phyloP scores from a whole-genome alignment of 2,329 filamentous ascomycete genomes.

The Alternaria sp. region DNA sequence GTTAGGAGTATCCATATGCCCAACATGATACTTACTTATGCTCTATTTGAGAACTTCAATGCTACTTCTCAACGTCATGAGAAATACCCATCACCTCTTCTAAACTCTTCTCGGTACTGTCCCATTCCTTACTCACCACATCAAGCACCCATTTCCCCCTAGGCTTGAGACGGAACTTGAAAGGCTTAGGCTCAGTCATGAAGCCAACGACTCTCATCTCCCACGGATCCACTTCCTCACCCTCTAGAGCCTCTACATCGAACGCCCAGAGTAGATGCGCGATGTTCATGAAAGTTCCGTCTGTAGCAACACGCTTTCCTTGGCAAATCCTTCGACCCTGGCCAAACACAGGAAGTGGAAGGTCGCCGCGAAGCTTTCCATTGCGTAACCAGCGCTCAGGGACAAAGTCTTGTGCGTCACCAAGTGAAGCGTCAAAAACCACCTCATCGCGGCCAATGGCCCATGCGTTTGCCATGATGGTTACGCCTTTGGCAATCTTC shows the following conservation, averaged over 20 bases:
- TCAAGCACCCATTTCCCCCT: slow-evolving; percentile 15
- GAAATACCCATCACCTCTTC: slow-evolving; percentile 10
- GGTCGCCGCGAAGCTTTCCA: slow-evolving; percentile 15
- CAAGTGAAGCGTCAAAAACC: slow-evolving; percentile 14
- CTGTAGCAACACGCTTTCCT: slow-evolving; percentile 20
- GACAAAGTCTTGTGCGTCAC: slow-evolving; percentile 8
- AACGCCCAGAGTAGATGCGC: slow-evolving; percentile 18
- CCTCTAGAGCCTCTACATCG: slow-evolving; percentile 9
- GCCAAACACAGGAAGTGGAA: slow-evolving; percentile 20
- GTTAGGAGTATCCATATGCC: background rate
- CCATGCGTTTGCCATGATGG: slow-evolving; percentile 22
- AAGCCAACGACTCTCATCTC: slow-evolving; percentile 18
- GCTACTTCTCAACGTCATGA: slow-evolving; percentile 7
- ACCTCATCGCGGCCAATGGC: slow-evolving; percentile 19
- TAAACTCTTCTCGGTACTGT: slow-evolving; percentile 7
- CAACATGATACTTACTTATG: background rate
- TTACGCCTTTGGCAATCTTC: slow-evolving; percentile 13
- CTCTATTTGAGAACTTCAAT: background rate
- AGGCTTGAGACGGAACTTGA: slow-evolving; percentile 18
- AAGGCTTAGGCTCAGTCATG: slow-evolving; percentile 20
- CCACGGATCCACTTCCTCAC: slow-evolving; percentile 15
- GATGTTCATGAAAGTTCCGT: slow-evolving; percentile 18
- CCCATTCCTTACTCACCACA: slow-evolving; percentile 13
- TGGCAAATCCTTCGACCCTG: slow-evolving; percentile 21
- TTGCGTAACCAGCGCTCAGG: slow-evolving; percentile 20